Evolutionary conservation across 2,329 filamentous ascomycete genomes (phyloP).

Genomic region (Xylaria sp.): DNA sequence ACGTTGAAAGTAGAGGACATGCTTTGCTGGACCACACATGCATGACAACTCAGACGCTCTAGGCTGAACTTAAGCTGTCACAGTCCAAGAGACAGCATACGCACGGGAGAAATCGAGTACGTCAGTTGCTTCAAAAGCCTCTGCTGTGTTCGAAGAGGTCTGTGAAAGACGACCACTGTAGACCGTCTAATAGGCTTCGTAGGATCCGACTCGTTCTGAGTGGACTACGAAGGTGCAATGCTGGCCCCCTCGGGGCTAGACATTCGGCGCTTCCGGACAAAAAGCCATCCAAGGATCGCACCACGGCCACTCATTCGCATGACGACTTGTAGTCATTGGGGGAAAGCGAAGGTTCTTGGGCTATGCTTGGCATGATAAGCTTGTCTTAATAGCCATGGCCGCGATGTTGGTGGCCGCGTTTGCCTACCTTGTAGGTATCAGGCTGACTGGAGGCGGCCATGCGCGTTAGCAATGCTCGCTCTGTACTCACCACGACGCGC

Average conservation of each 20-base stretch:
- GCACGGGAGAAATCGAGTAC: not conserved
- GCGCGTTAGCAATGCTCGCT: constrained; percentile 21
- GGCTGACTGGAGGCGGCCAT: constrained; percentile 30
- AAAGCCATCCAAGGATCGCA: not conserved
- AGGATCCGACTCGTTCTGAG: constrained; percentile 4
- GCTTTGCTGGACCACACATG: constrained; percentile 16
- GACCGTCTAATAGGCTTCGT: not conserved
- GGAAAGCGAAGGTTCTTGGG: not conserved
- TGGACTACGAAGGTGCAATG: constrained; percentile 1
- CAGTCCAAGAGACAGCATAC: constrained; percentile 2
- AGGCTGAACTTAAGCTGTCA: constrained; percentile 8
- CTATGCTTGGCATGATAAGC: constrained; percentile 16
- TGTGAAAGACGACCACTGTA: not conserved
- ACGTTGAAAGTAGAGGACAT: not conserved
- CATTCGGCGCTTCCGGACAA: constrained; percentile 9
- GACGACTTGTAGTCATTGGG: constrained; percentile 4
- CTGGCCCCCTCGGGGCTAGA: not conserved
- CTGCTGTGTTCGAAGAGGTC: constrained; percentile 2
- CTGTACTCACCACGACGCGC: constrained; percentile 1
- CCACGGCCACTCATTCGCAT: constrained; percentile 10
- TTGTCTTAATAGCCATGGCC: constrained; percentile 23
- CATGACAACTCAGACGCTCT: constrained; percentile 30
- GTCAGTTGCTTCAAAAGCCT: constrained; percentile 7
- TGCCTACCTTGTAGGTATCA: constrained; percentile 5
- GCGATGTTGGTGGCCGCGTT: constrained; percentile 23